Percentiles rank a stretch among this genome's conserved stretches.
phyloP scores from a whole-genome alignment of 2,329 filamentous ascomycete species.

The Diaporthe citri region DNA sequence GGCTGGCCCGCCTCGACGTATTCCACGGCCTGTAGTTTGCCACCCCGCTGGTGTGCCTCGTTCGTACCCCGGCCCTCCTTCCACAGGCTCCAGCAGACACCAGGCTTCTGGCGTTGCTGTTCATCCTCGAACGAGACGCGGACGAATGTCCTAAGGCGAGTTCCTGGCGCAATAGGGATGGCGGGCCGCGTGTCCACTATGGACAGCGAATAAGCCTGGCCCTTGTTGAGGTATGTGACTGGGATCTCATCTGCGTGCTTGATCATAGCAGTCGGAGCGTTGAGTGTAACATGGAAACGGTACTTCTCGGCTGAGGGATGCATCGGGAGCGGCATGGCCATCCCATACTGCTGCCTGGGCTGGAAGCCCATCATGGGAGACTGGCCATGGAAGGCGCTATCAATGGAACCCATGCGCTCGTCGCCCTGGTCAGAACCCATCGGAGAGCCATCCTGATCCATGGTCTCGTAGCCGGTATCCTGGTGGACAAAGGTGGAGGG shows the following conservation, averaged over 20 bases:
- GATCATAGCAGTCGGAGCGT: conserved; percentile 97
- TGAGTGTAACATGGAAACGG: conserved; percentile 89
- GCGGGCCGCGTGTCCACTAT: conserved; percentile 81
- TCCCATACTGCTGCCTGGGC: conserved; percentile 59
- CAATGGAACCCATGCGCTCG: conserved; percentile 65
- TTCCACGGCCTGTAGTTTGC: conserved; percentile 93
- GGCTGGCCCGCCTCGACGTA: conserved; percentile 80
- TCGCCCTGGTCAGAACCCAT: conserved; percentile 68
- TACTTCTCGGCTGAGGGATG: conserved; percentile 77
- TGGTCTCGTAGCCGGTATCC: conserved; percentile 82
- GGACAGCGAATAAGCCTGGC: conserved; percentile 90
- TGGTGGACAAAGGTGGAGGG: conserved; percentile 86
- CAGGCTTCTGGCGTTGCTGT: conserved; percentile 83
- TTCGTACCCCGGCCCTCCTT: conserved; percentile 97
- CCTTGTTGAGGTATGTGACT: conserved; percentile 98
- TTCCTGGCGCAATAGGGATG: conserved; percentile 68
- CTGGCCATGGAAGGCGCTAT: conserved; percentile 71
- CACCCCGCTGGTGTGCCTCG: conserved; percentile 93
- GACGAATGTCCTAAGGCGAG: conserved; percentile 89
- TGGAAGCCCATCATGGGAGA: conserved; percentile 72
- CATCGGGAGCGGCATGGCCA: conserved; percentile 60
- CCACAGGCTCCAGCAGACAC: conserved; percentile 83
- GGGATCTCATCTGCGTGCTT: conserved; percentile 91
- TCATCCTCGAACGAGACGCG: conserved; percentile 98
- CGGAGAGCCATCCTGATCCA: conserved; percentile 80